Evolutionary conservation across 2,329 filamentous ascomycete genomes (phyloP).

Genomic region (Colletotrichum nymphaeae): DNA sequence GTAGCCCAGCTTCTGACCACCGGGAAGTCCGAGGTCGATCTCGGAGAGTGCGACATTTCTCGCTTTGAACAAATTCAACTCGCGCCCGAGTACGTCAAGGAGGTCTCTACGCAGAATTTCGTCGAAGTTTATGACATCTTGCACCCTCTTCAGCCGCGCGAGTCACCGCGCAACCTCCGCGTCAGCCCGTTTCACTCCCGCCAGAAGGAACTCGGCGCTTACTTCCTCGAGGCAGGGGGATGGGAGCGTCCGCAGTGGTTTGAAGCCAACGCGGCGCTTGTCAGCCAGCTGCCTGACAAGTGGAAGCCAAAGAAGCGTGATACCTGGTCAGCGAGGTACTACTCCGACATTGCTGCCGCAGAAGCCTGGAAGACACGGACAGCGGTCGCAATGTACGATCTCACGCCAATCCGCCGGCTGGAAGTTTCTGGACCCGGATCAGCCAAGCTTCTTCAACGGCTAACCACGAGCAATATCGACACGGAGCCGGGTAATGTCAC

Average conservation of each 20-base stretch:
- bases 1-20: constrained; percentile 68
- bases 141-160: constrained; percentile 68
- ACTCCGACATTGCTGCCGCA: constrained; percentile 68
- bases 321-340: constrained; percentile 66
- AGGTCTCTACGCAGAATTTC: constrained; percentile 71
- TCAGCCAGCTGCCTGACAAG: constrained; percentile 60
- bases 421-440: constrained; percentile 69
- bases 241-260: constrained; percentile 76
- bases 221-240: constrained; percentile 68
- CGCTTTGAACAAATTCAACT: constrained; percentile 73
- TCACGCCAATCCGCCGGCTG: constrained; percentile 69
- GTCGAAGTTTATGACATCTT: constrained; percentile 74
- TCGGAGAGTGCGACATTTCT: constrained; percentile 68
- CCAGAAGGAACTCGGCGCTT: constrained; percentile 66
- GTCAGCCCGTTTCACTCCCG: constrained; percentile 68
- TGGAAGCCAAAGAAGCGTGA: constrained; percentile 69
- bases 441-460: constrained; percentile 62
- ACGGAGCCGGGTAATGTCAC: constrained; percentile 61
- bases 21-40: constrained; percentile 65
- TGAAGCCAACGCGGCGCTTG: constrained; percentile 63
- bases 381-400: constrained; percentile 71
- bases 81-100: constrained; percentile 63
- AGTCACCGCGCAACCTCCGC: constrained; percentile 68
- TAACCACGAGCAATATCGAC: constrained; percentile 62
- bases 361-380: constrained; percentile 75